These are phyloP conservation scores for Podospora pseudoanserina DNA, from an alignment of 495 filamentous ascomycete genomes.

Conservation along the genomic window DNA sequence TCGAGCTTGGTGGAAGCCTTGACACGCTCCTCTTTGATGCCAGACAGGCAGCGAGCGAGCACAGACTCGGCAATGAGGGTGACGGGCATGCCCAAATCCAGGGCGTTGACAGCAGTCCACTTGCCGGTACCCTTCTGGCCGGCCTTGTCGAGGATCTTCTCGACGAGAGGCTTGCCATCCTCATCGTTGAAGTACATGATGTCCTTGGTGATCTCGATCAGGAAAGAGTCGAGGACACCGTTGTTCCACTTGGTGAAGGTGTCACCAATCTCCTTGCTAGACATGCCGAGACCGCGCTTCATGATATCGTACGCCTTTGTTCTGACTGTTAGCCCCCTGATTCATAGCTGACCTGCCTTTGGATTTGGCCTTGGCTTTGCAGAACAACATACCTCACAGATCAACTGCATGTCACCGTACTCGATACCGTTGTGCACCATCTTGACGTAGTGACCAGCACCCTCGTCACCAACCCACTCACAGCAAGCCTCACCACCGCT, in stretches of 20 bases:
- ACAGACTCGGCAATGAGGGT: slow-evolving; percentile 97
- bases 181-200: slow-evolving; percentile 97
- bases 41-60: slow-evolving; percentile 88
- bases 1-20: slow-evolving; percentile 75
- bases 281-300: slow-evolving; percentile 88
- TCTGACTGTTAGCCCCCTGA: slow-evolving; percentile 15
- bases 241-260: slow-evolving; percentile 96
- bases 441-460: slow-evolving; percentile 99
- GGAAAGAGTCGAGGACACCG: slow-evolving; percentile 97
- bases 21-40: slow-evolving; percentile 88
- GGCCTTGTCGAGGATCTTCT: slow-evolving; percentile 98
- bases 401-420: slow-evolving; percentile 99
- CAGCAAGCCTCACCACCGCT: slow-evolving; percentile 95
- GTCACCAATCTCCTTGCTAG: slow-evolving; percentile 88
- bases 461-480: slow-evolving; percentile 99
- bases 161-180: slow-evolving; percentile 82
- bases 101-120: slow-evolving; percentile 98
- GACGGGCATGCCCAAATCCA: slow-evolving; percentile 98
- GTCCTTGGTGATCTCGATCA: slow-evolving; percentile 98
- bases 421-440: slow-evolving; percentile 99
- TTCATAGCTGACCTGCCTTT: not conserved
- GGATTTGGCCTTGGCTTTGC: too few relatives aligned
- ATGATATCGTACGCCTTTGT: slow-evolving; percentile 95
- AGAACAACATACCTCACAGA: slow-evolving; percentile 74
- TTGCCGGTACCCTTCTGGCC: slow-evolving; percentile 99